Conservation (phyloP, 2,329 filamentous ascomycete species). For the Aspergillus jensenii region DNA sequence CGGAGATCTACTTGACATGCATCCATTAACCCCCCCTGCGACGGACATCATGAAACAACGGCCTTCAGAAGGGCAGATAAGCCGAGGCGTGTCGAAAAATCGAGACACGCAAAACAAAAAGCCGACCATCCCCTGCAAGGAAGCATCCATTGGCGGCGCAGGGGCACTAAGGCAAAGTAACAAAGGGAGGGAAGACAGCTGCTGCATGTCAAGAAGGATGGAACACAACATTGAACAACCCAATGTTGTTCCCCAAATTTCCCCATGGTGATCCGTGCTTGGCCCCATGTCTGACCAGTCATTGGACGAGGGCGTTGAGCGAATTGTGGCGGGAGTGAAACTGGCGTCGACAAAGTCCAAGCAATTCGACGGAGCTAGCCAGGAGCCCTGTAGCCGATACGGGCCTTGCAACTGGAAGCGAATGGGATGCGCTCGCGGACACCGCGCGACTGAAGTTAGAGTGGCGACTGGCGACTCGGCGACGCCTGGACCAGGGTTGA, state of each 20-base stretch:
- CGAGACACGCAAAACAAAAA: neutral
- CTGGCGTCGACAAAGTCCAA: neutral
- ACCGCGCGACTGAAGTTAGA: neutral
- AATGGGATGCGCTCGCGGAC: neutral
- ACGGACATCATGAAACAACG: neutral
- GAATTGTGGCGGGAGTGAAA: constrained; percentile 4
- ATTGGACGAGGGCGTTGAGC: constrained; percentile 7
- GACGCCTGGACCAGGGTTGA: neutral
- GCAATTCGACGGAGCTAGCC: neutral
- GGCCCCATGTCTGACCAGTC: neutral
- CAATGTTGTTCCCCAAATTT: constrained; percentile 14
- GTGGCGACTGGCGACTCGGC: constrained; percentile 8
- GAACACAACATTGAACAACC: neutral
- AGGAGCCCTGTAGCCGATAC: neutral
- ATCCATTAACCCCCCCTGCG: neutral
- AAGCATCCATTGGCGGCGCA: neutral
- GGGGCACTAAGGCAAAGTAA: neutral
- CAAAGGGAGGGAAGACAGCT: neutral
- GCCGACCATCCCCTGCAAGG: neutral
- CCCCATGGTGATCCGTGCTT: constrained; percentile 18
- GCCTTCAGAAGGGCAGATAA: neutral
- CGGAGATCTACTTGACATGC: constrained; percentile 1
- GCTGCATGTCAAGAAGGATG: neutral
- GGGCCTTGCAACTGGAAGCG: neutral
- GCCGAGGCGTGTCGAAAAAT: constrained; percentile 5